Base-by-base conservation (phyloP, 768 basidiomycete genomes). In the Agrocybe praecox region DNA sequence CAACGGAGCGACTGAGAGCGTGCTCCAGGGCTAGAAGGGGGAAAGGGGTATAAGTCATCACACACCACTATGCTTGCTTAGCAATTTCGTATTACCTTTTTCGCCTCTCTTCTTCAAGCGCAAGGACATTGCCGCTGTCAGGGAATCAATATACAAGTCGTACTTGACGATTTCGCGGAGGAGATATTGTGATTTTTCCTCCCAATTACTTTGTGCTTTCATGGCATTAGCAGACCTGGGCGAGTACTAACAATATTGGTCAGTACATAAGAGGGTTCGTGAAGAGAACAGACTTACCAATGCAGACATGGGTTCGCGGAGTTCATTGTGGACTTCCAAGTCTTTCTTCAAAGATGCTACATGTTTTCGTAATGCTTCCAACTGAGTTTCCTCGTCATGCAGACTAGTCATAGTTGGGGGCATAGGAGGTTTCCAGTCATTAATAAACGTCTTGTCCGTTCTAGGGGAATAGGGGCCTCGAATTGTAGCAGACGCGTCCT, bases 101-200 rank as follows among this genome's bases (percentile, higher is more conserved):
- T 98, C 93, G 26, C 96, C 96, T 52, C 94, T 85, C 70, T 89
- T 93, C 74, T 92, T 93, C 62, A 96, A 75, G 32, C 95, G 86
- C 43, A 96, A 79, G 9, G 79, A 76, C 88, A 95, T 96, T 34
- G 90, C 96, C 4, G 78, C 74, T 68, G 89, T 85, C 26, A 99
- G 80, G 6, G 94, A 92, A 61, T 96, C 94, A 53, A 96, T 89
- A 70, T 99, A 99, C 15, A 91, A 90, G 52, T 93, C 88, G 72
- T 98, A 98, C 71, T 98, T 98, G 68, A 94, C 92, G 42, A 94
- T 92, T 75, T 99, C 96, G 9, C 90, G 85, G 52, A 95, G 80
- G 46, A 98, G 76, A 69, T 92, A 92, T 66, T 92, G 88, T 2
- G 92, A 94, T 69, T 90, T 96, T 69, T 86, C 89, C 74, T 92